Conservation (phyloP, 768 basidiomycete genomes). For the Boletus tylopilopsis region DNA sequence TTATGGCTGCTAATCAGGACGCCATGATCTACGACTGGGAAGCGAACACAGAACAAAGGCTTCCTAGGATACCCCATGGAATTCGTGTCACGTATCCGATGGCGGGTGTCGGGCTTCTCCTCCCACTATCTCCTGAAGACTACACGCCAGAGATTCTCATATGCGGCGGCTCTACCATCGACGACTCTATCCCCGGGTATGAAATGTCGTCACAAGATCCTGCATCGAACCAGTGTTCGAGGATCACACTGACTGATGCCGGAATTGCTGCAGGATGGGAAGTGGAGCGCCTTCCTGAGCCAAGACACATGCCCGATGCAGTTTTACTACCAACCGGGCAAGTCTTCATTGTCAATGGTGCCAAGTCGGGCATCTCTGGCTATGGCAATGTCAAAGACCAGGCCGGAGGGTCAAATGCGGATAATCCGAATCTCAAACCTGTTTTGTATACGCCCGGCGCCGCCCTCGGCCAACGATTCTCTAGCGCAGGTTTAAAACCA, state of each 20-base stretch:
- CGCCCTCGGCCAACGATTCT: slow-evolving; percentile 55
- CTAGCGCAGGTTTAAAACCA: slow-evolving; percentile 50
- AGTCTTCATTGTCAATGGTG: slow-evolving; percentile 75
- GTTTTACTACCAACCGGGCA: slow-evolving; percentile 76
- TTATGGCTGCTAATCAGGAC: slow-evolving; percentile 75
- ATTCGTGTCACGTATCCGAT: slow-evolving; percentile 83
- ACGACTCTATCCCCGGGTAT: slow-evolving; percentile 56
- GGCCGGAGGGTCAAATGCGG: slow-evolving; percentile 76
- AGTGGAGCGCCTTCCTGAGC: slow-evolving; percentile 69
- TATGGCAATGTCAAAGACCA: slow-evolving; percentile 71
- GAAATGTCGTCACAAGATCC: slow-evolving; percentile 68
- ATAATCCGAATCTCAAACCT: slow-evolving; percentile 63
- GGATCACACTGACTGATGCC: slow-evolving; percentile 58
- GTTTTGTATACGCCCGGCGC: slow-evolving; percentile 65
- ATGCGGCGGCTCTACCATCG: slow-evolving; percentile 71
- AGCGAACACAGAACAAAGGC: slow-evolving; percentile 52
- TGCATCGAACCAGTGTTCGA: slow-evolving; percentile 70
- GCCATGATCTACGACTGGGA: slow-evolving; percentile 81
- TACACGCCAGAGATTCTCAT: slow-evolving; percentile 69
- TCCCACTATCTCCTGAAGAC: slow-evolving; percentile 63
- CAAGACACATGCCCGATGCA: slow-evolving; percentile 77
- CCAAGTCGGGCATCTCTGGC: slow-evolving; percentile 66
- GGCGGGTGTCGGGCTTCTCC: slow-evolving; percentile 69
- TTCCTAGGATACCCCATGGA: slow-evolving; percentile 71
- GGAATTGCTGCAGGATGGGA: slow-evolving; percentile 71